phyloP scores from a whole-genome alignment of 2,329 filamentous ascomycete genomes.

The Colletotrichum somersetense region DNA sequence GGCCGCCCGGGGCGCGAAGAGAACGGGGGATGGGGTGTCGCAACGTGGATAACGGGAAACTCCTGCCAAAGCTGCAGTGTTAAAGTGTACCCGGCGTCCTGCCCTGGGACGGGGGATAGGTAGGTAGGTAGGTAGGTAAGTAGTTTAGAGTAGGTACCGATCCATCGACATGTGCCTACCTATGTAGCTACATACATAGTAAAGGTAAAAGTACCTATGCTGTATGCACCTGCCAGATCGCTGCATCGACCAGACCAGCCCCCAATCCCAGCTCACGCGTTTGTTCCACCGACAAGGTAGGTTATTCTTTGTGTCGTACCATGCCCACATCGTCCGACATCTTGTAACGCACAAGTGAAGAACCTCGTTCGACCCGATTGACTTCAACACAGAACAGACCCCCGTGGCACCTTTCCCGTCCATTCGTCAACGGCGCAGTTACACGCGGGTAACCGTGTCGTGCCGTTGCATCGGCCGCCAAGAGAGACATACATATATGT shows the following conservation, averaged over 20 bases:
- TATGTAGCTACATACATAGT: neutral
- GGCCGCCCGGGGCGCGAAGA: neutral
- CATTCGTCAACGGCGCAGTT: constrained; percentile 31
- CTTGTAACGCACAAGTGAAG: constrained; percentile 1
- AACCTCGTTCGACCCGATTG: constrained; percentile 2
- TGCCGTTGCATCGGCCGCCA: constrained; percentile 28
- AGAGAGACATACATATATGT: neutral
- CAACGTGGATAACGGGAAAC: neutral
- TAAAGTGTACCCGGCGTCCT: neutral
- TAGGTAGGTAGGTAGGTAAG: neutral
- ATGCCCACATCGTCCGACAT: neutral
- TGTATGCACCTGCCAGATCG: neutral
- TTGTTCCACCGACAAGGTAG: neutral
- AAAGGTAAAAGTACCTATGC: neutral
- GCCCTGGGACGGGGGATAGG: neutral
- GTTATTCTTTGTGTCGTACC: neutral
- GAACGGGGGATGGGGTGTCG: constrained; percentile 5
- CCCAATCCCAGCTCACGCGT: neutral
- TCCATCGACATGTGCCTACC: neutral
- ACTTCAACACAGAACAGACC: constrained; percentile 15
- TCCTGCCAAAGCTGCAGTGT: constrained; percentile 11
- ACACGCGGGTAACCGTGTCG: constrained; percentile 31
- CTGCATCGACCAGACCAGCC: neutral
- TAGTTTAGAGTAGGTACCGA: too few relatives aligned
- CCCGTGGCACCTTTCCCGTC: constrained; percentile 11